Base-by-base conservation (phyloP, 768 basidiomycete species). In the Mycena epipterygia region DNA sequence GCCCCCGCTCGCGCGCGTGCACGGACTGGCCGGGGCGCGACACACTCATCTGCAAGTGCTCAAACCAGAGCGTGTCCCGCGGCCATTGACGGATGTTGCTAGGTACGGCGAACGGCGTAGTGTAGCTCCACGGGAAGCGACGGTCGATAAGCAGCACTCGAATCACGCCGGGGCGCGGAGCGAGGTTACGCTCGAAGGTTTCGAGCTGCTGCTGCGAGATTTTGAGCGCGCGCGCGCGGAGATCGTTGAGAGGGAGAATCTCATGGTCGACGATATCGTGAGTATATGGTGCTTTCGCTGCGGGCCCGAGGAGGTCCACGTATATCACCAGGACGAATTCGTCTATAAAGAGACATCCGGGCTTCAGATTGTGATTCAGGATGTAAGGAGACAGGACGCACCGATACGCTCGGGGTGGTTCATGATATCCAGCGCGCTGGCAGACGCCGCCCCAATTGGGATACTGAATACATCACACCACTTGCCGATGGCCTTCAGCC, bases 121-220 rank as follows among this genome's bases (percentile, higher is more conserved):
- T 56, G 39, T 68, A 63, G 42, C 60, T 63, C 67, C 59, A 49
- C 13, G 67, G 60, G 16, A 62, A 49, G 27, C 39, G 32, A 5
- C 60, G 16, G 53, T 68, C 60, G 25, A 30, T 12, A 27, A 68
- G 67, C 21, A 63, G 42, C 9, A 68, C 60, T 25, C 67, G 60
- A 9, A 60, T 42, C 53, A 68, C 41, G 32, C 67, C 35, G 2
- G 60, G 67, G 33, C 67, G 52, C 2, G 60, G 53, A 4, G 35
- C 35, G 14, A 37, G 14, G 23, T 12, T 48, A 4, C 23, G 23
- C 25, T 48, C 46, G 46, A 48, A 48, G 44, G n/a, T 46, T 4
- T 19, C 44, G 11, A 23, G n/a, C 19, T 48, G 4, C 23, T 23
- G 23, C 11, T 25, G 42, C 42, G 21, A 44, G 21, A 44, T n/a